Conservation (phyloP, 768 basidiomycete species). For the Suillus weaverae region DNA sequence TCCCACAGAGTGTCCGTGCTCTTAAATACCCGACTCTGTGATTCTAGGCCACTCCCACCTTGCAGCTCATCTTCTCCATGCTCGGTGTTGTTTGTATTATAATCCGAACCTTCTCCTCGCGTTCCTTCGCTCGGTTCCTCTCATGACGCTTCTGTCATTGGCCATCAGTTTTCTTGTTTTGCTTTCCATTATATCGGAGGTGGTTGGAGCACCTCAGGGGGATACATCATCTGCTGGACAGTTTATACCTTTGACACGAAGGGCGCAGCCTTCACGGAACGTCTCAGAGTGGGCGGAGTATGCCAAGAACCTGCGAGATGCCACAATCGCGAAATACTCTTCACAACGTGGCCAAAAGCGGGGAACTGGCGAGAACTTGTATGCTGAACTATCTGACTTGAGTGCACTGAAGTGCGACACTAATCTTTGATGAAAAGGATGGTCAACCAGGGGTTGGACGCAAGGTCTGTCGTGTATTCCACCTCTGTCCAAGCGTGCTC, state of each 20-base stretch:
- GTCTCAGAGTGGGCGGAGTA: slow-evolving; percentile 24
- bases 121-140: slow-evolving; percentile 9
- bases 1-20: slow-evolving; percentile 9
- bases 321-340: slow-evolving; percentile 50
- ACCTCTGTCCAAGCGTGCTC: not conserved
- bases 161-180: slow-evolving; percentile 16
- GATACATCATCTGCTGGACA: slow-evolving; percentile 17
- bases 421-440: slow-evolving; percentile 39
- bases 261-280: slow-evolving; percentile 15
- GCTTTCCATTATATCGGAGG: slow-evolving; percentile 12
- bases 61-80: slow-evolving; percentile 8
- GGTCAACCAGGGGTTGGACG: slow-evolving; percentile 63
- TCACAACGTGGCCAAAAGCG: slow-evolving; percentile 34
- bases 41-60: slow-evolving; percentile 12
- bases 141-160: slow-evolving; percentile 12
- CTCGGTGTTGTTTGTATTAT: slow-evolving; percentile 8
- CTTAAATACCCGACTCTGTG: slow-evolving; percentile 12
- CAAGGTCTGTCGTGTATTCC: slow-evolving; percentile 42
- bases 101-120: slow-evolving; percentile 6
- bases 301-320: slow-evolving; percentile 49
- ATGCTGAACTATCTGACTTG: not conserved
- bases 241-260: slow-evolving; percentile 22
- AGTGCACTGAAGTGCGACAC: slow-evolving; percentile 8
- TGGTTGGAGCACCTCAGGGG: slow-evolving; percentile 15
- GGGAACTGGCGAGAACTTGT: slow-evolving; percentile 51